Conservation (phyloP, 1,284 basidiomycete genomes). For the Trichosporon sp. region DNA sequence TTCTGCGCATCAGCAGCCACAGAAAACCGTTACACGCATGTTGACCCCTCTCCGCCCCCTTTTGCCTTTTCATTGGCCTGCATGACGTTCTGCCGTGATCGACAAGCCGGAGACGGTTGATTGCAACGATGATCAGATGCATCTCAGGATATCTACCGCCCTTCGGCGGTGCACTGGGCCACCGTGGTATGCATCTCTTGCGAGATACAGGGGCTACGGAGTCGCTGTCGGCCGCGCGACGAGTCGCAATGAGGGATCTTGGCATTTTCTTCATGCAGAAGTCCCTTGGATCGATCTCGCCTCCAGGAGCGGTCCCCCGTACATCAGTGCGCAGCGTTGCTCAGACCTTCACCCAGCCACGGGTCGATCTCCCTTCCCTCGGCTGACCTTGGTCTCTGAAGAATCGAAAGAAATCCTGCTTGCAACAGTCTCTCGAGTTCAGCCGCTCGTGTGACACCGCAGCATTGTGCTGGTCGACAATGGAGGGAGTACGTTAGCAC, state of each 20-base stretch:
- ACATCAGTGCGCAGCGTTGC: not conserved
- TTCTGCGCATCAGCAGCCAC: not conserved
- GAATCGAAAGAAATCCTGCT: too few relatives aligned
- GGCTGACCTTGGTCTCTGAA: too few relatives aligned
- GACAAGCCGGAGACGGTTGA: not conserved
- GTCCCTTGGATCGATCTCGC: not conserved
- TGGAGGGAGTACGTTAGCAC: too few relatives aligned
- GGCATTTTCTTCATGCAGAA: not conserved
- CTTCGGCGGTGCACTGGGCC: not conserved
- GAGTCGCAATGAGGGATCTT: not conserved
- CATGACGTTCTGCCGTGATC: not conserved
- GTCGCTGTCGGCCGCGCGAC: not conserved
- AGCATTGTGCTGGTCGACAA: too few relatives aligned
- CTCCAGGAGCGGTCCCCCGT: not conserved
- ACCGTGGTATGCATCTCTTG: not conserved
- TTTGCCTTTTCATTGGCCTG: not conserved
- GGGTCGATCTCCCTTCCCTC: not conserved
- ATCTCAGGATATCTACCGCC: not conserved
- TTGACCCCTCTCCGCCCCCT: not conserved
- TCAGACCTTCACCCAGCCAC: not conserved
- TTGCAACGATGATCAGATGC: not conserved
- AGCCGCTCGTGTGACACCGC: too few relatives aligned
- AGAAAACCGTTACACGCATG: not conserved
- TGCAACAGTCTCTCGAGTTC: too few relatives aligned
- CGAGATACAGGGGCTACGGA: not conserved